These are phyloP conservation scores for Monascus purpureus DNA, from an alignment of 495 filamentous ascomycete genomes.

Conservation along the genomic window DNA sequence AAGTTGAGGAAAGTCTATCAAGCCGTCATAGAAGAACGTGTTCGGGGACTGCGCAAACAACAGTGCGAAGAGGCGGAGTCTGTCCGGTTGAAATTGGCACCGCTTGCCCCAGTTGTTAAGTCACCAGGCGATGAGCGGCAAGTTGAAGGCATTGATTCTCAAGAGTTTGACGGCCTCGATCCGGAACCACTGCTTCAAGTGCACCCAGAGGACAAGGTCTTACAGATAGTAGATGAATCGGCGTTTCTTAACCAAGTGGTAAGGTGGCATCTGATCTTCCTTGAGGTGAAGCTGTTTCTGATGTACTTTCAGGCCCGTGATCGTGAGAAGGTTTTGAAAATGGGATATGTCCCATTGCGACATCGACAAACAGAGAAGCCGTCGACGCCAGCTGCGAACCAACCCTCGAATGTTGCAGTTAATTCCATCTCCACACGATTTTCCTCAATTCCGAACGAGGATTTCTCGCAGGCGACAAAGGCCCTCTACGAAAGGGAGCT, in stretches of 20 bases:
- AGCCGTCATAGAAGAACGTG: constrained; percentile 58
- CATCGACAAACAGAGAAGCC: constrained; percentile 38
- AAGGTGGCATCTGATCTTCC: too few relatives aligned
- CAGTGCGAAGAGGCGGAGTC: constrained; percentile 57
- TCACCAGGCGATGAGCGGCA: constrained; percentile 3
- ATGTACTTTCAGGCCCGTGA: constrained; percentile 33
- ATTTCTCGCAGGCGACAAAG: constrained; percentile 84
- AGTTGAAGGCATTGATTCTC: constrained; percentile 1
- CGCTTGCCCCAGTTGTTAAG: constrained; percentile 19
- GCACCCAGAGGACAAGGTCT: constrained; percentile 49
- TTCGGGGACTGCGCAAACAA: constrained; percentile 50
- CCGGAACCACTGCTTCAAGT: constrained; percentile 60
- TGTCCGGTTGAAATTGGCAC: constrained; percentile 41
- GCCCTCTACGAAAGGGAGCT: constrained; percentile 88
- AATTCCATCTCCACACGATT: constrained; percentile 51
- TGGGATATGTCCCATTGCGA: constrained; percentile 54
- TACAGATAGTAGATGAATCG: constrained; percentile 48
- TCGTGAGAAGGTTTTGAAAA: constrained; percentile 48
- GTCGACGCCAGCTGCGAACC: constrained; percentile 18
- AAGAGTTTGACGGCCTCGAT: constrained; percentile 36
- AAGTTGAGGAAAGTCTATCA: constrained; percentile 71
- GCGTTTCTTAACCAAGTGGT: constrained; percentile 47
- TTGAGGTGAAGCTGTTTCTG: too few relatives aligned
- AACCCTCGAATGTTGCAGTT: constrained; percentile 17
- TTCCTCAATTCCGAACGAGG: constrained; percentile 59